phyloP scores from a whole-genome alignment of 73 alveolate species.

The Paramecium sonneborni region DNA sequence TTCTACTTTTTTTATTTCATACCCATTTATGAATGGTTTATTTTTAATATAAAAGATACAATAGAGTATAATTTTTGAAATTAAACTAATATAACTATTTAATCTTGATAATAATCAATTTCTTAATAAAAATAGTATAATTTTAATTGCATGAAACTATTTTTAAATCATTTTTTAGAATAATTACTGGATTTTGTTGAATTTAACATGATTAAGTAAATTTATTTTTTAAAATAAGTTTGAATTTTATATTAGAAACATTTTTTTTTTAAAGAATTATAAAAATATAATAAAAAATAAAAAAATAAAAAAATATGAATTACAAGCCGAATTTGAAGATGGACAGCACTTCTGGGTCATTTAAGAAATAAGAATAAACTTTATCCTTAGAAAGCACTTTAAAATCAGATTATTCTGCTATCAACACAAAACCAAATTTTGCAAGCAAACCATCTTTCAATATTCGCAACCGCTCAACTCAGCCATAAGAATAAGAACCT shows the following conservation, averaged over 20 bases:
- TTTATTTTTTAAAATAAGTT: not conserved
- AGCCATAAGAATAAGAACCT: not conserved
- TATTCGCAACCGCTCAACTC: slow-evolving; percentile 43
- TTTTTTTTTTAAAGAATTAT: not conserved
- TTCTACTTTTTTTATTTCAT: too few species aligned
- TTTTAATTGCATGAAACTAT: too few species aligned
- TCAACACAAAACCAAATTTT: not conserved
- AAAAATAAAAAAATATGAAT: not conserved
- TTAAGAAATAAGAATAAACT: not conserved
- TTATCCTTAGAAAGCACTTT: not conserved
- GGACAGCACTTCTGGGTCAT: slow-evolving; percentile 50
- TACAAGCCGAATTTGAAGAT: slow-evolving; percentile 54
- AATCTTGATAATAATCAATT: too few species aligned
- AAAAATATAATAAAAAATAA: not conserved
- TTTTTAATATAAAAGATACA: too few species aligned
- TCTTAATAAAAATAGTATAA: too few species aligned
- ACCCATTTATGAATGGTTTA: too few species aligned
- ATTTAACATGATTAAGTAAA: not conserved
- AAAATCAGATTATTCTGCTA: not conserved
- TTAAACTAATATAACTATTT: too few species aligned
- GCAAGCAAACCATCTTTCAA: slow-evolving; percentile 14
- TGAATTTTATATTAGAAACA: not conserved
- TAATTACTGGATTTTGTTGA: not conserved
- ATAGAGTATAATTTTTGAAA: too few species aligned
- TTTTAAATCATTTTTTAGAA: too few species aligned